Base-by-base conservation (phyloP, 352 stramenopile species). In the Pythium aristosporum region DNA sequence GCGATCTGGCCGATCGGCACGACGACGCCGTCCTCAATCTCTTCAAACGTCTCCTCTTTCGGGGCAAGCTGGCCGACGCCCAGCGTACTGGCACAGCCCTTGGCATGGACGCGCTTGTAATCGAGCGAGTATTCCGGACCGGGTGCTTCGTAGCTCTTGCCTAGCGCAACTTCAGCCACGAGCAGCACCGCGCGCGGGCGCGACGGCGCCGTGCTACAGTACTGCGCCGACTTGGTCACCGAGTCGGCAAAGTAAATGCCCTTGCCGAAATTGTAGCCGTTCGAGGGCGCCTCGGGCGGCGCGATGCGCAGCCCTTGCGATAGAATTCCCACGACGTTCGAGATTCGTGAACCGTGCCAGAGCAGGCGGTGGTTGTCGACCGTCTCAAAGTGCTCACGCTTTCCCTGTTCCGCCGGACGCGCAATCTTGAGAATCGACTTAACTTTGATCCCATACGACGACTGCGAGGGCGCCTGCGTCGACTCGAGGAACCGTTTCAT, bases 181-280 rank as follows among this genome's bases (percentile, higher is more conserved):
- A 91, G 60, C 44, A 91, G 55, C 47, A 91, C 82, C 5, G 54
- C 62, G 36, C 62, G 62, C 10, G 62, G 62, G 9, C 55, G 62
- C 15, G 39, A 39, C 28, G 54, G 62, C 11, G 62, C 30, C 55
- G 62, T 62, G 36, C 54, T 64, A 48, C 85, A 93, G 44, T 91
- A 92, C 41, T 68, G 65, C 6, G 73, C 57, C 7, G 71, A 82
- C 56, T 93, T 92, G 25, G 66, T 74, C 39, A 79, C 54, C 1
- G 69, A 68, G 60, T 93, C 82, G 1, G 85, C 77, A 61, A 91
- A 92, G 71, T 93, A 93, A 16, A 93, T 61, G 39, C 86, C 86
- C 69, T 88, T 91, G 46, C 84, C 86, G 50, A 90, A 92, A 37
- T 72, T 72, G 62, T 87, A 89, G 39, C 84, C 86, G n/a, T 79